Evolutionary conservation across 768 basidiomycete genomes (phyloP), one percentile per base, ranked within the genome.

Genomic region (Pulveroboletus frians): DNA sequence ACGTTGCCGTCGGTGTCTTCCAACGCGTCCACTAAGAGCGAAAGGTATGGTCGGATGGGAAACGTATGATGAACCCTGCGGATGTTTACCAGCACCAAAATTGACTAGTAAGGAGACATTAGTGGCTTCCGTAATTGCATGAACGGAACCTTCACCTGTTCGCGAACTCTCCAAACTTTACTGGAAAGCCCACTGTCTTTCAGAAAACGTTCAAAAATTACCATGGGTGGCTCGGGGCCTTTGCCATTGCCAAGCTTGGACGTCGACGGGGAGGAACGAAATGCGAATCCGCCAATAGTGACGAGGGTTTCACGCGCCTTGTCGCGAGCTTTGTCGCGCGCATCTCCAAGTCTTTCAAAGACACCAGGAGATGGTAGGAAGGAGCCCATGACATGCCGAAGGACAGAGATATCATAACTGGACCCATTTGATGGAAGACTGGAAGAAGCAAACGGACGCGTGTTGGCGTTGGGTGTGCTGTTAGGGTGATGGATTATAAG

Each of bases 1-100:
- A 98, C 96, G 57, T 83, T 81, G 17, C 86, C 80, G 62, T 99
- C 96, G 1, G 83, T 81, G 68, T 98, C 95, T 71, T 97, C 90
- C 27, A 99, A 75, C 34, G 84, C 75, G 47, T 85, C 88, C 30
- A 97, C 90, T 43, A 99, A 79, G 11, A 76, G 69, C 1, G 86
- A 68, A 29, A 95, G 78, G 69, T 86, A 97, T 5, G 88, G 79
- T 39, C 87, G 78, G 37, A 96, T 80, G 31, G 91, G 90, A 51
- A 92, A 90, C 38, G 79, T 73, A 59, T 80, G 78, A 64, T 88
- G 80, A 38, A 71, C 64, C 32, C 85, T 82, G 44, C 89, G 84
- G 57, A 92, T 78, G 57, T 85, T 77, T 15, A 87, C 85, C 8
- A 92, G 74, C 15, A 80, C 75, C 39, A 87, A 63, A 38, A 91